Percentiles rank a stretch among this genome's conserved stretches.
Evolutionary conservation across 2,329 filamentous ascomycete genomes (phyloP).

Genomic region (Cytospora paraplurivora): DNA sequence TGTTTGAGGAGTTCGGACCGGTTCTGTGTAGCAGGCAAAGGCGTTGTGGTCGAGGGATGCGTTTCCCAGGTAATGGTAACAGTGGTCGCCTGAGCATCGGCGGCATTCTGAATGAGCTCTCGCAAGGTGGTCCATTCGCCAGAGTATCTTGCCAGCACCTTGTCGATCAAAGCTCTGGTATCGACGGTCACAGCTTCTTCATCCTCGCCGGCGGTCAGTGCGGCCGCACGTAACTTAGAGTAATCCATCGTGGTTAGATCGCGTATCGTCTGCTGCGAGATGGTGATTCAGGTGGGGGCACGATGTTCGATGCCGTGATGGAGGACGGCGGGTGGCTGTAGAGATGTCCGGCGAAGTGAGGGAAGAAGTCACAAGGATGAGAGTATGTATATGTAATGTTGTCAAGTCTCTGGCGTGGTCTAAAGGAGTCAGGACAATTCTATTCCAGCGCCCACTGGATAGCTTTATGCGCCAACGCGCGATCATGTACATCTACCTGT

Average conservation of each 20-base stretch:
- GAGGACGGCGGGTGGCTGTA: neutral
- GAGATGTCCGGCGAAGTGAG: no score
- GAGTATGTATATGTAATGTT: neutral
- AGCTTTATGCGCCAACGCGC: neutral
- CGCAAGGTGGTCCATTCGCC: conserved; percentile 90
- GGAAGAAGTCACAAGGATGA: neutral
- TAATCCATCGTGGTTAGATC: conserved; percentile 60
- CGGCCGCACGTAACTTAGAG: conserved; percentile 78
- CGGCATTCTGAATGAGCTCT: conserved; percentile 98
- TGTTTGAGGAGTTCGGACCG: conserved; percentile 78
- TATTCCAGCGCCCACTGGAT: neutral
- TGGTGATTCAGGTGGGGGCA: conserved; percentile 19
- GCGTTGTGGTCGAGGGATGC: conserved; percentile 75
- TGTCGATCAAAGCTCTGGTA: conserved; percentile 94
- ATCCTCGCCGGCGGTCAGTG: conserved; percentile 81
- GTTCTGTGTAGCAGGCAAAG: conserved; percentile 66
- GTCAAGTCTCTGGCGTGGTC: neutral
- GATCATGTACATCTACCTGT: neutral
- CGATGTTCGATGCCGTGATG: neutral
- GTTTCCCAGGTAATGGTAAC: conserved; percentile 94
- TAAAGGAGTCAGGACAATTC: neutral
- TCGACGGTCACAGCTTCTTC: conserved; percentile 98
- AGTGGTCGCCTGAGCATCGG: conserved; percentile 87
- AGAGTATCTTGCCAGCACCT: conserved; percentile 93
- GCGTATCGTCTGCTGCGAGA: conserved; percentile 6